A percentile compares a stretch with the other conserved stretches of the same genome.
Evolutionary conservation across 2,329 filamentous ascomycete species (phyloP).

Genomic region (Cladosporium sp.): DNA sequence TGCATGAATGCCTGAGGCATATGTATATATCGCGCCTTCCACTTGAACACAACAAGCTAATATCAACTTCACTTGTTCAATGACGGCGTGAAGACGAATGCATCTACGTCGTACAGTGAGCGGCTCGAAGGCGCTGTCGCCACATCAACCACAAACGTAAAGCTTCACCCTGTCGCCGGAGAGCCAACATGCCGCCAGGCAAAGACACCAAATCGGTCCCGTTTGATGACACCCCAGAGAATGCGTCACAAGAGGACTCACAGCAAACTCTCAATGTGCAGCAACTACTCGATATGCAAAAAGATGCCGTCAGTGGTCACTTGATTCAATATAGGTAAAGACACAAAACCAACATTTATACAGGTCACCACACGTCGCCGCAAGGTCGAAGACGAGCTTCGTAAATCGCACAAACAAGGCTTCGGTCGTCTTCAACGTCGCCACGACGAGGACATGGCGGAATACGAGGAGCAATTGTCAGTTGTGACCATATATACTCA

Average conservation of each 20-base stretch:
- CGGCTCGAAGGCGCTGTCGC: no score
- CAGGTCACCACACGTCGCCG: conserved; percentile 8
- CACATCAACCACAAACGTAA: no score
- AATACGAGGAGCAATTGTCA: not conserved
- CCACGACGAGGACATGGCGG: not conserved
- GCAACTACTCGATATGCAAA: not conserved
- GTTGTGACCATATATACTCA: not conserved
- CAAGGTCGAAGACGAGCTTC: not conserved
- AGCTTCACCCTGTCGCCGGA: no score
- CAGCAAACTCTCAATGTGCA: not conserved
- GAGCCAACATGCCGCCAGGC: no score
- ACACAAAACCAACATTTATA: not conserved
- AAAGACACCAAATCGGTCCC: no score
- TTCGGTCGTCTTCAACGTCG: not conserved
- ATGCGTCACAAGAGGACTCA: not conserved
- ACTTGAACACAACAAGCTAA: not conserved
- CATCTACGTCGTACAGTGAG: no score
- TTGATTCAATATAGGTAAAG: not conserved
- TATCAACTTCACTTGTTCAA: not conserved
- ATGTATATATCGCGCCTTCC: not conserved
- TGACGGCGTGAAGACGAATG: not conserved
- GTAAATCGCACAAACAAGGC: conserved; percentile 1
- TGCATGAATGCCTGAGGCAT: not conserved
- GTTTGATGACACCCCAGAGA: not conserved
- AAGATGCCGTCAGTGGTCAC: not conserved